phyloP scores from a whole-genome alignment of 805 yeast genomes.

The Torulaspora delbrueckii region DNA sequence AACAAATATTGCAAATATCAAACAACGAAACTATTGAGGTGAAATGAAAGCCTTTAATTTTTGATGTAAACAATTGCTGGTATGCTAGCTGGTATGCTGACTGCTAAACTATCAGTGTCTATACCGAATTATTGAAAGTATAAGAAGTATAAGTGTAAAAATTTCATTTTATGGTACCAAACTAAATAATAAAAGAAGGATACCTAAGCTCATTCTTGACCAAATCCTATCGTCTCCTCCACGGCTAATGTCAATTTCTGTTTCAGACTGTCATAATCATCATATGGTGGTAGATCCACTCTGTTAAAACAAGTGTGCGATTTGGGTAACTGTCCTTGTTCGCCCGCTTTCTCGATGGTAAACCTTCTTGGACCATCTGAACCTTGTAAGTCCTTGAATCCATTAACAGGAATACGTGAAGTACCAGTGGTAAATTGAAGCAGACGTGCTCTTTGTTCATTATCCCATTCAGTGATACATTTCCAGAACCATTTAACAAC shows the following conservation, averaged over 20 bases:
- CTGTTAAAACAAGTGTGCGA: constrained; percentile 99
- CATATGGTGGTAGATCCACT: constrained; percentile 94
- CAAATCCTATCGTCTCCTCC: constrained; percentile 98
- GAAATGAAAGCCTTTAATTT: too few species aligned
- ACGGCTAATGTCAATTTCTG: constrained; percentile 94
- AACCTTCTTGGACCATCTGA: constrained; percentile 99
- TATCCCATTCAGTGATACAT: constrained; percentile 88
- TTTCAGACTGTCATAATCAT: constrained; percentile 73
- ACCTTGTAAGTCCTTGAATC: constrained; percentile 97
- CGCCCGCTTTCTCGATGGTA: constrained; percentile 98
- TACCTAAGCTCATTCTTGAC: constrained; percentile 66
- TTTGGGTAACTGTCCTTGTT: constrained; percentile 85
- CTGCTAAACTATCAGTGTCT: neutral
- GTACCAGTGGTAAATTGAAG: constrained; percentile 98
- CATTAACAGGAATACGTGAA: constrained; percentile 97
- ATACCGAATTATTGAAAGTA: neutral
- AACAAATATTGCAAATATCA: too few species aligned
- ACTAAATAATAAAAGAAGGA: constrained; percentile 2
- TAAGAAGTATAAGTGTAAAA: neutral
- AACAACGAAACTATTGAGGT: too few species aligned
- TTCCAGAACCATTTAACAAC: constrained; percentile 99
- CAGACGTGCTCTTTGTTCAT: constrained; percentile 92
- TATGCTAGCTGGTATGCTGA: too few species aligned
- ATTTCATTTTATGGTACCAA: constrained; percentile 4
- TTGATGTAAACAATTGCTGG: too few species aligned